phyloP scores from a whole-genome alignment of 2,329 filamentous ascomycete species.

The Ascochyta koolunga region DNA sequence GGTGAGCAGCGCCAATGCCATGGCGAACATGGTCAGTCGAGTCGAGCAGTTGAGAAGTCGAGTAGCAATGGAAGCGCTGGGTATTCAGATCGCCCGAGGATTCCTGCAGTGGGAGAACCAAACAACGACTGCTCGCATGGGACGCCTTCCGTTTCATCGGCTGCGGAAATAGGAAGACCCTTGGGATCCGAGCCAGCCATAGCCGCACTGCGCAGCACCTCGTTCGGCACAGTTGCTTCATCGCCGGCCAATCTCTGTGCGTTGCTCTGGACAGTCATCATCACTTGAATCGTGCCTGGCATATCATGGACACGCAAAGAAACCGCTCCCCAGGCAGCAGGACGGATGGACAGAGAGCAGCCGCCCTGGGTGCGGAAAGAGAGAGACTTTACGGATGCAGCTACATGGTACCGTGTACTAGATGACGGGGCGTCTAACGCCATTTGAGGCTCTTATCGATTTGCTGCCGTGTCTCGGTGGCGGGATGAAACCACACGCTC shows the following conservation, averaged over 20 bases:
- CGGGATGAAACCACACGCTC: slow-evolving; percentile 19
- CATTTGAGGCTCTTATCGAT: slow-evolving; percentile 31
- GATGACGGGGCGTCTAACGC: slow-evolving; percentile 17
- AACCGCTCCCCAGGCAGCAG: not conserved
- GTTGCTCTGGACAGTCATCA: not conserved
- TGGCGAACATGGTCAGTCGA: slow-evolving; percentile 5
- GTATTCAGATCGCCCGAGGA: not conserved
- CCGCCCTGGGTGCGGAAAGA: not conserved
- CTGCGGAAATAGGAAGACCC: slow-evolving; percentile 12
- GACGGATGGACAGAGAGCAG: slow-evolving; percentile 1
- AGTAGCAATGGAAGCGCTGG: not conserved
- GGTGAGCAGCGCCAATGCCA: slow-evolving; percentile 9
- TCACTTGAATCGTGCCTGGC: not conserved
- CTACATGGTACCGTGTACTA: too few relatives aligned
- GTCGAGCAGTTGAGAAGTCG: too few relatives aligned
- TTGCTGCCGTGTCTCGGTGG: slow-evolving; percentile 20
- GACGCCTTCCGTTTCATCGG: slow-evolving; percentile 15
- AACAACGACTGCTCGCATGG: slow-evolving; percentile 1
- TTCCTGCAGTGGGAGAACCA: slow-evolving; percentile 5
- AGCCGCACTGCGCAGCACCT: slow-evolving; percentile 15
- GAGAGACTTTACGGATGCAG: slow-evolving; percentile 7
- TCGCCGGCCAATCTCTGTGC: not conserved
- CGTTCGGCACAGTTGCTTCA: slow-evolving; percentile 17
- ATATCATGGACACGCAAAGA: too few relatives aligned
- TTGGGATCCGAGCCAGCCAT: slow-evolving; percentile 13